phyloP scores from a whole-genome alignment of 352 stramenopile species.

The Nothophytophthora sp. region DNA sequence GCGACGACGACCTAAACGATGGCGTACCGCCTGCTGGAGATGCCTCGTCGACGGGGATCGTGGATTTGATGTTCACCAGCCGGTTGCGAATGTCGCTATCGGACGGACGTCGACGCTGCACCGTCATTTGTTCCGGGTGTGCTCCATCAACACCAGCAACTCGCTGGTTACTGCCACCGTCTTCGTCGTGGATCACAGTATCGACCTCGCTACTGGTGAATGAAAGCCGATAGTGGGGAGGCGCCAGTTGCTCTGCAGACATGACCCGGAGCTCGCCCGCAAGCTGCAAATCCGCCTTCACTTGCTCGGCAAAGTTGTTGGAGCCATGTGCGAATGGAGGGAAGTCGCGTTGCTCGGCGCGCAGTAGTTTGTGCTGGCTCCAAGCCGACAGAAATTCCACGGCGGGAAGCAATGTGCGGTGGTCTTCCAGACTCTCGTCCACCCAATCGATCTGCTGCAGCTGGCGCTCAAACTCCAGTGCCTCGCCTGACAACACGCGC shows the following conservation, averaged over 20 bases:
- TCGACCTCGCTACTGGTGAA: slow-evolving; percentile 9
- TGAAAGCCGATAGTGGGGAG: slow-evolving; percentile 3
- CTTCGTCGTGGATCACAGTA: not conserved
- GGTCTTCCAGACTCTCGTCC: slow-evolving; percentile 56
- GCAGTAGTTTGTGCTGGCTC: slow-evolving; percentile 70
- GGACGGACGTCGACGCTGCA: slow-evolving; percentile 16
- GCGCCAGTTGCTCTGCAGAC: slow-evolving; percentile 27
- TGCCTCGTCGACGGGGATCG: not conserved
- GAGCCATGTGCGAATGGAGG: slow-evolving; percentile 30
- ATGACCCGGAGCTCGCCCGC: slow-evolving; percentile 58
- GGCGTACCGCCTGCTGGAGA: not conserved
- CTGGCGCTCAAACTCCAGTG: slow-evolving; percentile 62
- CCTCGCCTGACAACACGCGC: slow-evolving; percentile 52
- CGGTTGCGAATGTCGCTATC: slow-evolving; percentile 38
- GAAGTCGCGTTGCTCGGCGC: slow-evolving; percentile 68
- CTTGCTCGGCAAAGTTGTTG: slow-evolving; percentile 39
- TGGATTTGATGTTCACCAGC: slow-evolving; percentile 34
- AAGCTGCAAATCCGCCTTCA: slow-evolving; percentile 65
- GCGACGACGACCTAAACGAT: slow-evolving; percentile 12
- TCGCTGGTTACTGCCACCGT: slow-evolving; percentile 5
- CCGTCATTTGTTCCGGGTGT: slow-evolving; percentile 15
- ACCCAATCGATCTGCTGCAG: slow-evolving; percentile 76
- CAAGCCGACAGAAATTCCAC: slow-evolving; percentile 70
- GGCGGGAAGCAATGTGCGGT: slow-evolving; percentile 37
- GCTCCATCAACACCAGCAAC: not conserved